These are phyloP conservation scores for Serendipita vermifera DNA, from an alignment of 768 basidiomycete species.

Conservation along the genomic window DNA sequence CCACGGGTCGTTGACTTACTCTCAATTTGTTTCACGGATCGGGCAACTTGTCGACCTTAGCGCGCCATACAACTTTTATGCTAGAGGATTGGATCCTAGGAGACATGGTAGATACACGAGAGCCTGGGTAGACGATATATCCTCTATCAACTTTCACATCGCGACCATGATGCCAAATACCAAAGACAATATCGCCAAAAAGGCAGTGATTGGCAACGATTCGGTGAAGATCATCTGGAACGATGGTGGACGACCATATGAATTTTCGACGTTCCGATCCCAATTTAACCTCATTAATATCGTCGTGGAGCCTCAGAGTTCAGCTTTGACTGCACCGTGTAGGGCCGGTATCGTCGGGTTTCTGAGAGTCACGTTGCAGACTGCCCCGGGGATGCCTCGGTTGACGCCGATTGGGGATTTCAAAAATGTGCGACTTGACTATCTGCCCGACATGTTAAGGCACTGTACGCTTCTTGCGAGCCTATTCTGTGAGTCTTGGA, in stretches of 20 bases:
- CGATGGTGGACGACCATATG: constrained; percentile 80
- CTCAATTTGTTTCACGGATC: constrained; percentile 80
- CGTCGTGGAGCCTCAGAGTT: constrained; percentile 85
- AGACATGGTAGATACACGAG: constrained; percentile 94
- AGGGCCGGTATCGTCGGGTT: constrained; percentile 67
- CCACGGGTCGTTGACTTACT: constrained; percentile 89
- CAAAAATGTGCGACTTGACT: constrained; percentile 83
- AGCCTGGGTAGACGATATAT: constrained; percentile 98
- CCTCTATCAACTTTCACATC: constrained; percentile 88
- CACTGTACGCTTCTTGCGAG: constrained; percentile 80
- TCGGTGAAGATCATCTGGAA: constrained; percentile 96
- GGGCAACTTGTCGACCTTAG: constrained; percentile 82
- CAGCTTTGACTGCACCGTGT: constrained; percentile 71
- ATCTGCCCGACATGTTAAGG: constrained; percentile 74
- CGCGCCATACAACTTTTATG: constrained; percentile 87
- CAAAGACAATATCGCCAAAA: constrained; percentile 41
- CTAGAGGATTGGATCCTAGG: constrained; percentile 80
- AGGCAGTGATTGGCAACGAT: constrained; percentile 93
- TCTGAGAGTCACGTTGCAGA: constrained; percentile 87
- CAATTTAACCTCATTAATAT: constrained; percentile 98
- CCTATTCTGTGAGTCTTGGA: constrained; percentile 79
- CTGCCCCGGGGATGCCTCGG: constrained; percentile 80
- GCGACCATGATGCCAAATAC: constrained; percentile 84
- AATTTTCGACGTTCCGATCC: constrained; percentile 80
- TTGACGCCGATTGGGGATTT: constrained; percentile 86